Evolutionary conservation across 441 rosid species (phyloP).

Genomic region (Daphne laureola): DNA sequence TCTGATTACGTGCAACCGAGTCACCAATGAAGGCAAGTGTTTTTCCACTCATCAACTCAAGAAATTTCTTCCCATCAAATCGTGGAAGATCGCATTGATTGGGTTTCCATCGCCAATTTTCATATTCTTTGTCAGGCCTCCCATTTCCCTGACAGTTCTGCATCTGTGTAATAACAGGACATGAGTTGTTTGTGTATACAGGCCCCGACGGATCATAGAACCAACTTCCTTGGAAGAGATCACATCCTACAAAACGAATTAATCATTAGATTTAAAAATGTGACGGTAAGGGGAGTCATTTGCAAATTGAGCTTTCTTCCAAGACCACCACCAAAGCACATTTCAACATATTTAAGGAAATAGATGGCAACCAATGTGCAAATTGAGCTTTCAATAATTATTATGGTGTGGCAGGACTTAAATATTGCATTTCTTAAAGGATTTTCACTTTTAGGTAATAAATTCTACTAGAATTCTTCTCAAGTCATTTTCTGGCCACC

Average conservation of each 20-base stretch:
- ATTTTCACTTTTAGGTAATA: too few species aligned
- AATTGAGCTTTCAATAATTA: too few species aligned
- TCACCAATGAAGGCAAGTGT: conserved; percentile 90
- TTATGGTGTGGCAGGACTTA: too few species aligned
- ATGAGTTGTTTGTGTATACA: conserved; percentile 75
- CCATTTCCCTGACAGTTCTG: conserved; percentile 99
- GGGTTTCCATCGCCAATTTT: conserved; percentile 96
- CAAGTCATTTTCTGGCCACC: too few species aligned
- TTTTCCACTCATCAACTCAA: conserved; percentile 87
- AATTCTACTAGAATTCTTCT: too few species aligned
- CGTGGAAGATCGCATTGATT: conserved; percentile 79
- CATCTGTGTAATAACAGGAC: conserved; percentile 88
- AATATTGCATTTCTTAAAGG: too few species aligned
- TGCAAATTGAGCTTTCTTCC: too few species aligned
- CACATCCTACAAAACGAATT: conserved; percentile 49
- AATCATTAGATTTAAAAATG: conserved; percentile 2
- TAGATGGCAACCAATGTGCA: too few species aligned
- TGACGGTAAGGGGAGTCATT: neutral
- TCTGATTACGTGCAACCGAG: conserved; percentile 95
- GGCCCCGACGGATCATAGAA: conserved; percentile 75
- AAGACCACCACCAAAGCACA: too few species aligned
- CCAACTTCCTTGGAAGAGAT: conserved; percentile 79
- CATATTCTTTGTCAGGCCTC: conserved; percentile 85
- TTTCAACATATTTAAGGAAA: too few species aligned
- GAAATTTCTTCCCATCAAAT: conserved; percentile 77